Base-by-base conservation (phyloP, 2,329 filamentous ascomycete species). In the Fusarium anthophilum region DNA sequence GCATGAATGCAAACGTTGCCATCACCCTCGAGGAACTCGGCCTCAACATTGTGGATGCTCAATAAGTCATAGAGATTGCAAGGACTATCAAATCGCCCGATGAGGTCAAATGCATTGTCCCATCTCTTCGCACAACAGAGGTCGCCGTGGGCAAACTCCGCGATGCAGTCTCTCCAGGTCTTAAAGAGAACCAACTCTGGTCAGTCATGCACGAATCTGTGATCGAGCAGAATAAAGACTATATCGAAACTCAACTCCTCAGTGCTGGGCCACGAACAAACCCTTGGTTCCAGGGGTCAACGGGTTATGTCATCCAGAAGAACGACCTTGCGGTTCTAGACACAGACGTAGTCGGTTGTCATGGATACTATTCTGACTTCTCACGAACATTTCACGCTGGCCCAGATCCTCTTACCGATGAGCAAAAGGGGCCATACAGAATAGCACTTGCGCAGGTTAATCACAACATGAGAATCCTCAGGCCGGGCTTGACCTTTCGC, bases 341-440 rank as follows among this genome's bases (percentile, higher is more conserved):
- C 38, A 68, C 61, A 13, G 66, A 60, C 28, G 37, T 69, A 24
- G 47, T 66, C 18, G 61, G 54, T 14, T 69, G 66, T 20, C 66
- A 69, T 26, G 61, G 61, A 30, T 60, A 66, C 17, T 69, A 54
- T 20, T 60, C 61, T 18, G 48, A 60, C 24, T 69, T 69, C 24
- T 69, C 61, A 28, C 47, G 48, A 26, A 60, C 43, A 3, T 55
- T 68, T 12, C 43, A 66, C 17, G 26, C 48, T 12, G 66, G 61
- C 18, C 54, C 55, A 30, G 61, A 66, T 38, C 41, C 47, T 14
- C 66, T 48, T 10, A 56, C n/a, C 12, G 54, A 60, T 8, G 32
- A 69, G 47, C 43, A 56, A 37, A 60, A 48, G 22, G 22, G 45
- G 17, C 43, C 45, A 15, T 66, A 66, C 35, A 54, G 47, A 32